Evolutionary conservation across 2,329 filamentous ascomycete genomes (phyloP), one percentile per base, ranked within the genome.

Genomic region (Talaromyces piceae): DNA sequence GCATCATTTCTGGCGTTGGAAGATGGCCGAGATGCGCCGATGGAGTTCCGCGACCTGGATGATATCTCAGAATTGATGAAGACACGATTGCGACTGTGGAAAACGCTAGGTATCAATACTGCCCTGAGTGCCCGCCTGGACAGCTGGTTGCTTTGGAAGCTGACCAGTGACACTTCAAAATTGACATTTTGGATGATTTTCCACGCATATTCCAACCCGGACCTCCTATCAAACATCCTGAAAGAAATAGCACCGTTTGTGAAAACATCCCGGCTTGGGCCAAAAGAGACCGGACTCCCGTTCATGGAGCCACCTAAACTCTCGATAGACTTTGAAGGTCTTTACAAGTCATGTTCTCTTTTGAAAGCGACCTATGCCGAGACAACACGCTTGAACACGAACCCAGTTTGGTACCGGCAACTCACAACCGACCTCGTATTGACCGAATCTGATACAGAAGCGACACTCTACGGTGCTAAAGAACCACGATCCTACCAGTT

Each of bases 121-220:
- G 54, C 61, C 30, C 67, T 68, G 16, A 70, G 72, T 20, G 70
- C 66, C 12, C 58, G 65, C 3, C 62, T 63, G 41, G 75, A 79
- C 50, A 59, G 77, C n/a, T 70, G 70, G n/a, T 59, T 81, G 6
- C 61, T 80, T 22, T 82, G 78, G 78, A 76, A 76, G 8, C 66
- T 77, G 59, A 76, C 78, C 56, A 74, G 74, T 13, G 79, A 81
- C 56, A 70, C 74, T 4, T 74, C 74, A 47, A 69, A 72, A 3
- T 62, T 81, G 49, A 68, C 74, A n/a, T 78, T 77, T 59, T 79
- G 77, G 75, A 70, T 73, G 54, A 55, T 78, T 7, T 62, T 75
- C 23, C 72, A 74, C 45, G 69, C 79, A 33, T 69, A 73, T 49
- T 63, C 70, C 1, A 68, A 69, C 12, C 63, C 67, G 2, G 59